Evolutionary conservation across 1,139 yeast species (phyloP), one percentile per base, ranked within the genome.

Genomic region (Suhomyces coccinellae): DNA sequence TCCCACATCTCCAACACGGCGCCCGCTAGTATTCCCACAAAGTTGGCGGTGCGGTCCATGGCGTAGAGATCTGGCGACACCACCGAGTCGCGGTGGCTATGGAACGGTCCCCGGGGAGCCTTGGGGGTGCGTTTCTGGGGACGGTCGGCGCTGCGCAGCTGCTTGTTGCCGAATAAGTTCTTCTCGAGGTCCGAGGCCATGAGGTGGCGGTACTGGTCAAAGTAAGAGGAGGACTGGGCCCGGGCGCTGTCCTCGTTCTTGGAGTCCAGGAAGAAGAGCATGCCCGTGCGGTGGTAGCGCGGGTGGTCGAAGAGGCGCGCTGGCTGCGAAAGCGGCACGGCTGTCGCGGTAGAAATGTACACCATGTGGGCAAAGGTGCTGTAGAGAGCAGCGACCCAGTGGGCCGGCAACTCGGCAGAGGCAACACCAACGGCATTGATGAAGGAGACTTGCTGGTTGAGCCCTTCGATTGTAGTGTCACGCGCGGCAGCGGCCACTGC

Each of bases 331-430:
- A 59, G 52, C 3, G 63, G 59, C 3, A 60, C 55, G 6, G 52
- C 52, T n/a, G 50, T 50, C 6, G 61, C 54, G 36, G 58, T 58
- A 54, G 24, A 20, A 20, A 61, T 51, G 38, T 57, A 52, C 26
- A 61, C 46, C 44, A 59, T 50, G 24, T 59, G 60, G 17, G 52
- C 52, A 35, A 60, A 61, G 1, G 63, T 50, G 38, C 40, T 59
- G 45, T 55, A 61, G 50, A 58, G 54, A 41, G 49, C 48, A 4
- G 62, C 66, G 52, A 45, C 54, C 62, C 45, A 61, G 41, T 41
- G 61, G 50, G 53, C 65, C 47, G 52, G 58, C 46, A 38, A 55
- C 39, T 45, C 13, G 10, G 24, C 8, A 9, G 34, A 27, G 31
- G 22, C 34, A 22, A 16, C 34, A 6, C 24, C 16, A 15, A 43